Base-by-base conservation (phyloP, 345 rosid species). In the Hevea brasiliensis region DNA sequence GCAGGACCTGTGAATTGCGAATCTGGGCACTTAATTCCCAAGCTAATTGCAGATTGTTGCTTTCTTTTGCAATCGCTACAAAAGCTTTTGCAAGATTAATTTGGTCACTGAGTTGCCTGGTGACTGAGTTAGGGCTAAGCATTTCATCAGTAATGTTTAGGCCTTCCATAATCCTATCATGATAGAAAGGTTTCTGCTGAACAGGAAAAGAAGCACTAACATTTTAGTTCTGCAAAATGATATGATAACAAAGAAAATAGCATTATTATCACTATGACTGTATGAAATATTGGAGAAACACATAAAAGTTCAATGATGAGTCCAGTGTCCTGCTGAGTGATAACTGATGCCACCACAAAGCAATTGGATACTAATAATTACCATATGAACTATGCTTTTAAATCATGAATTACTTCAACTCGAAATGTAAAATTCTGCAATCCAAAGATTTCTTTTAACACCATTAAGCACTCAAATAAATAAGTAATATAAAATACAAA, bases 21-120 rank as follows among this genome's bases (percentile, higher is more conserved):
- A 93, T 93, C 81, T 93, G 98, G 41, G 98, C 96, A 76, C 98
- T 91, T 72, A 93, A 77, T 67, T 91, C 98, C 98, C 98, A 93
- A 20, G 98, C 98, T 81, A 91, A 90, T 82, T 93, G 98, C 50
- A 91, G 88, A 74, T 93, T 93, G 76, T 81, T 93, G 81, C 94
- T 91, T 83, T 93, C 98, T 84, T 93, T 93, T 15, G 97, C 97
- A 74, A 93, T 93, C 73, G 89, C 96, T 21, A 93, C 92, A 73
- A 91, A 87, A 29, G 94, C 90, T 83, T 94, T 91, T 59, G 98
- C 98, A 61, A 94, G 94, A 72, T 92, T 81, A 50, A 94, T 94
- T 78, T 94, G 98, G 70, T 94, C 97, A 9, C 85, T 89, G 17
- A 94, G 82, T 82, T 94, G 97, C 67, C 98, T 90, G 67, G 94